Evolutionary conservation across 345 rosid species (phyloP), one percentile per base, ranked within the genome.

Genomic region (Eucalyptus lansdowneana): DNA sequence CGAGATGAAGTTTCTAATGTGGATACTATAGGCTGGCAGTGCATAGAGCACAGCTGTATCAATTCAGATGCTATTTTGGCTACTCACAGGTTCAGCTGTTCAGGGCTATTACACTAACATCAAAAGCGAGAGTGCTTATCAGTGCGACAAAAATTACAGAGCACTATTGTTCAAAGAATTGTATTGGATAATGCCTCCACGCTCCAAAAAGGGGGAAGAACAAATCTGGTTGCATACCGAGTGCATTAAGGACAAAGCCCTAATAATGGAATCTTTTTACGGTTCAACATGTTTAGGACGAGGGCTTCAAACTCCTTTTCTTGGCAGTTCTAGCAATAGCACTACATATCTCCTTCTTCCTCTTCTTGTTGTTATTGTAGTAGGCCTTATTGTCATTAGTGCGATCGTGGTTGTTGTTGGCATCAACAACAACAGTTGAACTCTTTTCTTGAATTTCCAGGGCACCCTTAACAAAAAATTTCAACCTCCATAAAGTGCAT

Each of bases 331-430:
- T 93, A 53, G 92, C 92, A 50, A 93, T 89, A 14, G 92, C 95
- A 87, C 92, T 92, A 11, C 91, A 88, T 11, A 93, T 95, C 94
- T 94, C 96, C 88, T 90, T 92, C 87, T 92, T 93, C 34, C 92
- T 90, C 88, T 90, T 94, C 88, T 89, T 92, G 81, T 50, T 92
- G 89, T 51, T 89, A 50, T 86, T 83, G n/a, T 44, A 58, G 72
- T 16, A 76, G 80, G 24, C 24, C 37, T 72, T 10, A 72, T 80
- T 88, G 80, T 50, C n/a, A 12, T 67, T 88, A 51, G 80, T 56
- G 53, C 58, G 25, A 60, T 54, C 14, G 27, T 6, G 47, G 65
- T 86, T 85, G 88, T 50, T 88, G 54, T 25, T 72, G 12, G 37
- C 51, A 11, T 51, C 34, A 37, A 85, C 47, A 27, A 54, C 47